Evolutionary conservation across 768 basidiomycete genomes (phyloP).

Genomic region (Xerocomellus chrysenteron): DNA sequence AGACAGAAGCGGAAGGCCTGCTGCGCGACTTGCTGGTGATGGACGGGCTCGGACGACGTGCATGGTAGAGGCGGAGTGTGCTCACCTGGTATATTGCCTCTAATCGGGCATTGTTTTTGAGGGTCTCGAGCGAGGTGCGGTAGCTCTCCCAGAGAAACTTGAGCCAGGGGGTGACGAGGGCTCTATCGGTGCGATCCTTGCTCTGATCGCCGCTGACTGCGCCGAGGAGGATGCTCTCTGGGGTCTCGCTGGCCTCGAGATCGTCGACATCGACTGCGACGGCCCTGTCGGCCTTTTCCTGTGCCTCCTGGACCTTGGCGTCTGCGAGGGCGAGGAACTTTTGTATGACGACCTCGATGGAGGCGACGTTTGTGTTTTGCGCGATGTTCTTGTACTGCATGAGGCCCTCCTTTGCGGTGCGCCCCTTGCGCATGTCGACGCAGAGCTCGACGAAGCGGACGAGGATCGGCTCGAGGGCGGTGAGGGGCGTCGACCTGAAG

Average conservation of each 20-base stretch:
- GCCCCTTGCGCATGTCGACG: slow-evolving; percentile 89
- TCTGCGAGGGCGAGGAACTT: slow-evolving; percentile 81
- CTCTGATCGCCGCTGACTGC: slow-evolving; percentile 89
- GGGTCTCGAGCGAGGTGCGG: slow-evolving; percentile 89
- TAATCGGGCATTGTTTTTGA: slow-evolving; percentile 92
- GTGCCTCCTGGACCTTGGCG: slow-evolving; percentile 79
- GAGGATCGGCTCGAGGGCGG: slow-evolving; percentile 93
- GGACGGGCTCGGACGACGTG: background rate
- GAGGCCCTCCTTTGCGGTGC: slow-evolving; percentile 76
- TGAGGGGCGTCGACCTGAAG: slow-evolving; percentile 87
- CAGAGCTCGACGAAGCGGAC: slow-evolving; percentile 94
- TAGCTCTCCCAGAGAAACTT: slow-evolving; percentile 99
- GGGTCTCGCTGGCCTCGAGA: slow-evolving; percentile 93
- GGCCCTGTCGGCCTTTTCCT: slow-evolving; percentile 79
- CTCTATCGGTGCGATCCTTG: slow-evolving; percentile 92
- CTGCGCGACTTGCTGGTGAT: slow-evolving; percentile 81
- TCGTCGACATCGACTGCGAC: slow-evolving; percentile 88
- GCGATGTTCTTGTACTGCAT: slow-evolving; percentile 99
- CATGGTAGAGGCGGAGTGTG: background rate
- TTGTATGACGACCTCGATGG: slow-evolving; percentile 90
- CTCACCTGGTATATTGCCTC: slow-evolving; percentile 92
- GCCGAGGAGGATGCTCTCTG: slow-evolving; percentile 85
- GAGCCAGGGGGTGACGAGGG: slow-evolving; percentile 95
- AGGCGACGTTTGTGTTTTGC: slow-evolving; percentile 86
- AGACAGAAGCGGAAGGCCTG: slow-evolving; percentile 98